Base-by-base conservation (phyloP, 768 basidiomycete genomes). In the Hygrocybe punicea region DNA sequence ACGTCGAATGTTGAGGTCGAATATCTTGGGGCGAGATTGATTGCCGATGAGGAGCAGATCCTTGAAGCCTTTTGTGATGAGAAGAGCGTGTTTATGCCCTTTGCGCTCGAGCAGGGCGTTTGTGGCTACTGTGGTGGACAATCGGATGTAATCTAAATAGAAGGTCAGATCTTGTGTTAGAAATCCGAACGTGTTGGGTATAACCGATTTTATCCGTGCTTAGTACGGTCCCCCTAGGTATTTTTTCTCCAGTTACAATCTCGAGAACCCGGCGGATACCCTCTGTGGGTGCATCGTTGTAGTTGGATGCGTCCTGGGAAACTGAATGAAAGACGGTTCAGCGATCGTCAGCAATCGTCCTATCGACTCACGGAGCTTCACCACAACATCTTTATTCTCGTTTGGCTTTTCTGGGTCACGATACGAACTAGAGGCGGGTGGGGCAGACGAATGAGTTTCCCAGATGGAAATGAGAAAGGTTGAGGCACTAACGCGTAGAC, bases 31-130 rank as follows among this genome's bases (percentile, higher is more conserved):
- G 19, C 96, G 87, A 16, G 93, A 88, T 69, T 98, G 96, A 69
- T 97, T 97, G 8, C 93, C 93, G 57, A 98, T 98, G 33, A 90
- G 79, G 6, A 98, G 81, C 9, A 98, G 84, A 70, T 97, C 95
- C 67, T 84, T 85, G 79, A 95, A 96, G 0, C 93, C 93, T 58
- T 84, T 84, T 1, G 96, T 98, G 65, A 95, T 96, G 13, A 97
- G 75, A 35, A 98, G 77, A 0, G 93, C 95, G 58, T 96, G 93
- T 60, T 85, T 86, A 64, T 93, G 89, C 1, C 96, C 96, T 70
- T 96, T 95, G 47, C 96, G 86, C 65, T 98, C 96, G 6, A 98
- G 81, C 0, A 98, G 81, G 0, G 96, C 95, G 65, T 98, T 98
- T 16, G 96, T 98, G 0, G 94, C 95, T 3, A 98, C 93, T 0